A percentile compares a stretch with the other conserved stretches of the same genome.
phyloP scores from a whole-genome alignment of 768 basidiomycete species.

The Lactifluus rugatus region DNA sequence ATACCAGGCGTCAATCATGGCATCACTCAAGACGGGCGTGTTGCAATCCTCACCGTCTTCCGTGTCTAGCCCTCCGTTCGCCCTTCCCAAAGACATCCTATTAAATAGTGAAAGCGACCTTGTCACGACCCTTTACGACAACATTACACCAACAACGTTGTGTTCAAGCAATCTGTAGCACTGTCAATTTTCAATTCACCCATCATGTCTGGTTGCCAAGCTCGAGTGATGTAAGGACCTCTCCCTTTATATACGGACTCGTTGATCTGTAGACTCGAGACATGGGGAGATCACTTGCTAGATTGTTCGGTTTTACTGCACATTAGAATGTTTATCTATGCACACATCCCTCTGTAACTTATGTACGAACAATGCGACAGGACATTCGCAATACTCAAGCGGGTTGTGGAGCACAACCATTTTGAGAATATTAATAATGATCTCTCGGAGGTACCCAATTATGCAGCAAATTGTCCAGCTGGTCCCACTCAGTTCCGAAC shows the following conservation, averaged over 20 bases:
- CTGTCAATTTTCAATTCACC: not conserved
- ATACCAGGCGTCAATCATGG: constrained; percentile 65
- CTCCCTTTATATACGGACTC: no score
- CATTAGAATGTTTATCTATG: not conserved
- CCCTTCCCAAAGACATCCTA: not conserved
- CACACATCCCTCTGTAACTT: not conserved
- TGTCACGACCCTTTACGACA: not conserved
- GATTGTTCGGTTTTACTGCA: not conserved
- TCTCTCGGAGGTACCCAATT: no score
- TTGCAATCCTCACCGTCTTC: constrained; percentile 66
- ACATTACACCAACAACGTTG: not conserved
- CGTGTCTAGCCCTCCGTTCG: constrained; percentile 28
- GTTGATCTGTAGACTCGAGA: not conserved
- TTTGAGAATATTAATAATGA: no score
- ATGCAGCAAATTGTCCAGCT: no score
- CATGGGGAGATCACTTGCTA: not conserved
- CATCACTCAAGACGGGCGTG: constrained; percentile 69
- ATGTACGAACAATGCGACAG: not conserved
- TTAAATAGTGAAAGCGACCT: not conserved
- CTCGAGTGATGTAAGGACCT: no score
- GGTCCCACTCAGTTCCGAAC: no score
- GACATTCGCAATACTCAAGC: not conserved
- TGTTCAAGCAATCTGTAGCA: not conserved
- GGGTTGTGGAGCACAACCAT: no score
- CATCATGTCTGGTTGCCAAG: not conserved